Evolutionary conservation across 108 stramenopile species (phyloP), one percentile per base, ranked within the genome.

Genomic region (Fragilaria radians): DNA sequence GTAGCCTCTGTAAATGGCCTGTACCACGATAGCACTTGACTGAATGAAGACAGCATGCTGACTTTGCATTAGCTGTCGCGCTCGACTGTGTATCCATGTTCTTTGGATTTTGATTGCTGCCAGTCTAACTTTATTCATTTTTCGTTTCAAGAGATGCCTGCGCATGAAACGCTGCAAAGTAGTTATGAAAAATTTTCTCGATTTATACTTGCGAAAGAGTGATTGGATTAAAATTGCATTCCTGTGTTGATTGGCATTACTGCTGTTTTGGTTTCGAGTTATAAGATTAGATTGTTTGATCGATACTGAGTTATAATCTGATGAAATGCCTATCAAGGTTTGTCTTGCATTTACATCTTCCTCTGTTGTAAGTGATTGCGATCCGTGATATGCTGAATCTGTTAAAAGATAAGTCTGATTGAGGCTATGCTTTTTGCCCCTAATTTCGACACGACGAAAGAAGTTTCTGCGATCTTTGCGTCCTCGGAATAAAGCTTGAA

Each of bases 401-500:
- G n/a, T n/a, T n/a, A n/a, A n/a, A n/a, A n/a, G n/a, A n/a, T n/a
- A n/a, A n/a, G n/a, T n/a, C n/a, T n/a, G n/a, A n/a, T n/a, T n/a
- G n/a, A n/a, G n/a, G n/a, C n/a, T n/a, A n/a, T n/a, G n/a, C n/a
- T n/a, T n/a, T n/a, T n/a, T n/a, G n/a, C n/a, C n/a, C n/a, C n/a
- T n/a, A n/a, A n/a, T n/a, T n/a, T n/a, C n/a, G n/a, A n/a, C n/a
- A n/a, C n/a, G n/a, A n/a, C n/a, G 33, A 5, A 61, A 32, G 54
- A 52, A 61, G 54, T 54, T 53, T 48, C 36, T 17, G 3, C 30
- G 23, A 19, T 25, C 28, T 11, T 22, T 28, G 9, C 32, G 24
- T 36, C 36, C 59, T 36, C 71, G 32, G 21, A 33, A 17, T n/a
- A 7, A 56, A 24, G 59, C 33, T 52, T 72, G 71, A 52, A 65